Percentiles rank a stretch among this genome's conserved stretches.
These are phyloP conservation scores for Glarea lozoyensis DNA, from an alignment of 495 filamentous ascomycete species.

Conservation along the genomic window DNA sequence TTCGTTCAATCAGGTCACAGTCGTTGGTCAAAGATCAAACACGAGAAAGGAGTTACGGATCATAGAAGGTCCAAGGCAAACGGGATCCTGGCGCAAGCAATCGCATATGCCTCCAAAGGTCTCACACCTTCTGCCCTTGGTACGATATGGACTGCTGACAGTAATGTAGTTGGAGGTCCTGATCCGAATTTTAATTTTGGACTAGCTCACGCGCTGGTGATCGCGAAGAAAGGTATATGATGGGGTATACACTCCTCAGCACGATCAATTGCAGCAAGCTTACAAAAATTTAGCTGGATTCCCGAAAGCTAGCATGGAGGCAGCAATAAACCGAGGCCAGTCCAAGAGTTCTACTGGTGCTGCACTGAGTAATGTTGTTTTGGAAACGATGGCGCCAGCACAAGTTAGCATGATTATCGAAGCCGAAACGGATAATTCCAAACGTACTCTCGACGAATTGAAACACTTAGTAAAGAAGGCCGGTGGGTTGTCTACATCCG, in stretches of 20 bases:
- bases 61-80: slow-evolving; percentile 42
- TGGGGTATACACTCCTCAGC: slow-evolving; percentile 5
- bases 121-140: slow-evolving; percentile 12
- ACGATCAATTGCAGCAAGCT: slow-evolving; percentile 1
- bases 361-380: slow-evolving; percentile 60
- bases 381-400: slow-evolving; percentile 77
- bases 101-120: slow-evolving; percentile 45
- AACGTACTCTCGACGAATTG: slow-evolving; percentile 61
- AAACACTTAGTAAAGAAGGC: slow-evolving; percentile 55
- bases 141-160: background rate
- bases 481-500: slow-evolving; percentile 60
- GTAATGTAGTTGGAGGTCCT: slow-evolving; percentile 47
- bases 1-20: slow-evolving; percentile 62
- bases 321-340: slow-evolving; percentile 78
- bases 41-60: slow-evolving; percentile 84
- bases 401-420: slow-evolving; percentile 73
- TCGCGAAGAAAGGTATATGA: slow-evolving; percentile 66
- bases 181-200: slow-evolving; percentile 65
- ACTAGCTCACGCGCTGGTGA: slow-evolving; percentile 58
- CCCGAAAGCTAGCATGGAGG: slow-evolving; percentile 75
- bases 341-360: slow-evolving; percentile 65
- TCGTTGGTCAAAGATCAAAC: slow-evolving; percentile 90
- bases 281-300: slow-evolving; percentile 47
- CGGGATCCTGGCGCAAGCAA: slow-evolving; percentile 34
- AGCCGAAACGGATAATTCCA: slow-evolving; percentile 68